Base-by-base conservation (phyloP, 495 filamentous ascomycete species). In the Aspergillus nanangensis region DNA sequence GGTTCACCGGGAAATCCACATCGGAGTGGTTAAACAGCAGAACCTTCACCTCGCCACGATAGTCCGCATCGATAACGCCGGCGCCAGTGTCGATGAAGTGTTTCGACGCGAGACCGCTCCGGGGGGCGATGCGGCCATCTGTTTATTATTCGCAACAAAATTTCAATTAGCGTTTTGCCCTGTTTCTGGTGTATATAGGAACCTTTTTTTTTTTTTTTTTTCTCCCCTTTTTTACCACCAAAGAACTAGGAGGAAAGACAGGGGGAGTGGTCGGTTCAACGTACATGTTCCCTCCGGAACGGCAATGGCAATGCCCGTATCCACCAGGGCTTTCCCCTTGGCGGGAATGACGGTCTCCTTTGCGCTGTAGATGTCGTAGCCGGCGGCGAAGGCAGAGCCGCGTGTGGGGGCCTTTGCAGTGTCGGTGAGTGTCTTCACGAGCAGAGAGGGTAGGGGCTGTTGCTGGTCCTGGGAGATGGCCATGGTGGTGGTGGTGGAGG, bases 11-110 rank as follows among this genome's bases (percentile, higher is more conserved):
- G 56, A 93, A 97, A 57, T 96, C 91, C 15, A 67, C 71, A 11
- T 93, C 90, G 11, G 74, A 75, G 67, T 94, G 85, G 74, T 98
- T 98, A 61, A 96, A 96, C 31, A 98, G 77, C 55, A 98, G 73
- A 17, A 98, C 85, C 75, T 90, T 95, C 51, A 98, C 84, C 49
- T 86, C 87, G 14, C 93, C 93, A 19, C 93, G 80, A 74, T 98
- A 98, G 63, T 98, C 93, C 7, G 91, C 89, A 71, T 98, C 93
- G 60, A 98, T 95, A 41, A 98, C 93, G 24, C 93, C 93, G 2
- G 93, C 93, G 45, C 92, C 89, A 1, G 85, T 88, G 64, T 96
- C 88, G 63, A 98, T 96, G 72, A 88, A 89, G 70, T 95, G 81
- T 69, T 96, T 96, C 34, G 83, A 75, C 3, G 92, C 92, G 45